These are phyloP conservation scores for Panicum virgatum DNA, from an alignment of 202 grass and related monocot genomes.

Conservation along the genomic window DNA sequence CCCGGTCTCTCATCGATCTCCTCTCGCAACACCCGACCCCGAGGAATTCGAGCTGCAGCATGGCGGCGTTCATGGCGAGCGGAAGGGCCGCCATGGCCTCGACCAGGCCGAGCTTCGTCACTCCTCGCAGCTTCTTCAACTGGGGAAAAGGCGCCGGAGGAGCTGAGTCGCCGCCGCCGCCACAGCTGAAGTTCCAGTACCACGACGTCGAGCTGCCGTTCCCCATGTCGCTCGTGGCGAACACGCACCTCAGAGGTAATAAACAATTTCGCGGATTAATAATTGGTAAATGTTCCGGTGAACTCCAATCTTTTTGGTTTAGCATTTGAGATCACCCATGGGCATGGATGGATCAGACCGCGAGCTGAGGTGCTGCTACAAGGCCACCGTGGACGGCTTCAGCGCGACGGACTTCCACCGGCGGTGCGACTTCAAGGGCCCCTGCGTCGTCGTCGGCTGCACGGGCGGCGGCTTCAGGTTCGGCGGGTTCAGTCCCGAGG, in stretches of 20 bases:
- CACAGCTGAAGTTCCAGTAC: constrained; percentile 42
- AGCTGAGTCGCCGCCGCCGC: constrained; percentile 18
- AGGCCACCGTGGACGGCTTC: constrained; percentile 75
- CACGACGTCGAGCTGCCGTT: constrained; percentile 73
- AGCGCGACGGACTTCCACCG: constrained; percentile 73
- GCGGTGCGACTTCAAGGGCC: constrained; percentile 85
- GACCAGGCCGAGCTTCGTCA: constrained; percentile 44
- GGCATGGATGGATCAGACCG: constrained; percentile 34
- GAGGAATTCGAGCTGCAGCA: no score
- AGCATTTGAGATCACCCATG: neutral
- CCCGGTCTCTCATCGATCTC: no score
- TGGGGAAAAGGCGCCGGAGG: constrained; percentile 54
- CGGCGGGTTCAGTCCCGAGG: constrained; percentile 90
- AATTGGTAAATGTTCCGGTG: neutral
- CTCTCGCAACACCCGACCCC: no score
- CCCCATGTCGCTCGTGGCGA: constrained; percentile 66
- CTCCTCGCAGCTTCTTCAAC: constrained; percentile 62
- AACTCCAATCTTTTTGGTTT: neutral
- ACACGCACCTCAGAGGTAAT: constrained; percentile 65
- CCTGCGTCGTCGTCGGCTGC: constrained; percentile 75
- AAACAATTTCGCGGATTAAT: neutral
- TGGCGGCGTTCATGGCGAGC: constrained; percentile 36
- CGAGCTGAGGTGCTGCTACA: constrained; percentile 88
- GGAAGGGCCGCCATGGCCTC: constrained; percentile 4
- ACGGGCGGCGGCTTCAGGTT: constrained; percentile 52